These are phyloP conservation scores for Tilletia walkeri DNA, from an alignment of 1,284 basidiomycete species.

Conservation along the genomic window DNA sequence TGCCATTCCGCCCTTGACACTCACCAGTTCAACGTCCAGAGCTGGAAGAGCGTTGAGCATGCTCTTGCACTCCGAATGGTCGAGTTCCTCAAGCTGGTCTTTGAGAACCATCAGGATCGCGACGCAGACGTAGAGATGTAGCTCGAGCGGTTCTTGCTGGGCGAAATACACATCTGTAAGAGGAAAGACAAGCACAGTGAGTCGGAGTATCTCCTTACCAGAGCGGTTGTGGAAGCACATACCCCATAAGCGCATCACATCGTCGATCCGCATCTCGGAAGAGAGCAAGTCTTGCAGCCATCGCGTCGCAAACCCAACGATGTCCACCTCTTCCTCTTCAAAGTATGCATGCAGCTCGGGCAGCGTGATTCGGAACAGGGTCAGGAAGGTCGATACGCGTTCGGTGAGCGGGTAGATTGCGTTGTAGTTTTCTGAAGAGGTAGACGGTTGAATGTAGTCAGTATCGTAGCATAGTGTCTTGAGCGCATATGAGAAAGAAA, in stretches of 20 bases:
- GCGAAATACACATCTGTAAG: slow-evolving; percentile 53
- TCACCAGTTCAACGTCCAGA: slow-evolving; percentile 50
- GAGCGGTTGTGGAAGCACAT: slow-evolving; percentile 15
- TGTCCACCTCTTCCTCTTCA: slow-evolving; percentile 55
- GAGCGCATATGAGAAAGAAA: background rate
- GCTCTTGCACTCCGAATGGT: slow-evolving; percentile 53
- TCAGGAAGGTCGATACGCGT: slow-evolving; percentile 52
- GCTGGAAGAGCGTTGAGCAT: slow-evolving; percentile 53
- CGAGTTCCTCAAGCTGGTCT: slow-evolving; percentile 55
- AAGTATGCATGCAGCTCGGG: slow-evolving; percentile 56
- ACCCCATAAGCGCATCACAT: slow-evolving; percentile 54
- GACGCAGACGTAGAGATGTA: slow-evolving; percentile 56
- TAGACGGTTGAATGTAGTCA: background rate
- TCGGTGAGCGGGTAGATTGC: slow-evolving; percentile 38
- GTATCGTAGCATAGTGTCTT: background rate
- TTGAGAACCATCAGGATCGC: slow-evolving; percentile 55
- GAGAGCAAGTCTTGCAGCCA: slow-evolving; percentile 54
- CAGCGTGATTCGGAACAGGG: slow-evolving; percentile 51
- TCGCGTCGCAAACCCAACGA: slow-evolving; percentile 48
- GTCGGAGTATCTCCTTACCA: background rate
- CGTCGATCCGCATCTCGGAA: slow-evolving; percentile 50
- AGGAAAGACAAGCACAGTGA: background rate
- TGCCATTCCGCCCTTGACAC: slow-evolving; percentile 5
- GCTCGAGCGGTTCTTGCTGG: slow-evolving; percentile 48
- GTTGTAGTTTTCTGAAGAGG: slow-evolving; percentile 33